Percentiles rank a stretch among this genome's conserved stretches.
Evolutionary conservation across 2,329 filamentous ascomycete species (phyloP).

Genomic region (Myriosclerotinia curreyana): DNA sequence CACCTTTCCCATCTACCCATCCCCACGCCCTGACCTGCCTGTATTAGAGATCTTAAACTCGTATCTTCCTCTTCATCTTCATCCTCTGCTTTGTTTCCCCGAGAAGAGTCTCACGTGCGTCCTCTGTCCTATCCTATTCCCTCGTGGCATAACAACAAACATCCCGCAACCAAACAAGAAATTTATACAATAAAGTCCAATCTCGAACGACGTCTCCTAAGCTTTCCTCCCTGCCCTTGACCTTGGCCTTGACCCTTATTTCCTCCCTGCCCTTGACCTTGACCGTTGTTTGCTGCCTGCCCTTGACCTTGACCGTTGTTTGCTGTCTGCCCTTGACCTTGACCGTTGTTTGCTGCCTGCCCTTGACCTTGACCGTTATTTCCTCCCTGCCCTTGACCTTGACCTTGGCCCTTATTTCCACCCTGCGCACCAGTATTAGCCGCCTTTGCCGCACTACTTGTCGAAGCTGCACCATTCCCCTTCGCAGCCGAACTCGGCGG

Average conservation of each 20-base stretch:
- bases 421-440: not conserved
- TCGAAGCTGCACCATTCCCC: slow-evolving; percentile 21
- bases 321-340: not conserved
- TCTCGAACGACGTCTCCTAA: not conserved
- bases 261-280: not conserved
- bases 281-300: too few relatives aligned
- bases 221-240: not conserved
- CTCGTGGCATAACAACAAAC: too few relatives aligned
- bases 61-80: not conserved
- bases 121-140: too few relatives aligned
- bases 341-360: not conserved
- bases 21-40: not conserved
- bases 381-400: too few relatives aligned
- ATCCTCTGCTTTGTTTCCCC: too few relatives aligned
- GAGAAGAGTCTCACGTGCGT: too few relatives aligned
- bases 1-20: slow-evolving; percentile 4
- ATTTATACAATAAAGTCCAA: slow-evolving; percentile 17
- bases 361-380: too few relatives aligned
- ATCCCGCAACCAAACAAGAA: not conserved
- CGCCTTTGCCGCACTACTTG: slow-evolving; percentile 7
- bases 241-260: not conserved
- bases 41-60: not conserved
- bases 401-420: slow-evolving; percentile 1
- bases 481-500: slow-evolving; percentile 21
- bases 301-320: not conserved